These are phyloP conservation scores for Orbilia brochopaga DNA, from an alignment of 2,329 filamentous ascomycete species.

Conservation along the genomic window DNA sequence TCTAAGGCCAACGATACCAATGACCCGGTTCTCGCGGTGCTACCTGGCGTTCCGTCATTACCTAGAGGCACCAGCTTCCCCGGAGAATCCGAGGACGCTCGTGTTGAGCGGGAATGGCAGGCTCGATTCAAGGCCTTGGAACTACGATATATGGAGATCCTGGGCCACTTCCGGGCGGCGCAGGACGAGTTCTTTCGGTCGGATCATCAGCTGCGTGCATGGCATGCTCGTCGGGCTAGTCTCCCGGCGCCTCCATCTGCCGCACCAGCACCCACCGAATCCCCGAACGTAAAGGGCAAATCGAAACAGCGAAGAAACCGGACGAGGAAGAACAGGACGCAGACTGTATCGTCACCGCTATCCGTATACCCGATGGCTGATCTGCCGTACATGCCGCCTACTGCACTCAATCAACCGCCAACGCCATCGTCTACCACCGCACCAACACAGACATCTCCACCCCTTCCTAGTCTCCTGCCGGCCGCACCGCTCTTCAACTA, in stretches of 20 bases:
- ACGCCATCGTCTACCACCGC: slow-evolving; percentile 55
- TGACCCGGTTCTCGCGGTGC: slow-evolving; percentile 15
- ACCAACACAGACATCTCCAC: slow-evolving; percentile 55
- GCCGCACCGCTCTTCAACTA: slow-evolving; percentile 65
- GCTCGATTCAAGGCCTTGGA: slow-evolving; percentile 65
- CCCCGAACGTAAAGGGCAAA: slow-evolving; percentile 52
- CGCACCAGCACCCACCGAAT: neutral
- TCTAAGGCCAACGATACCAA: slow-evolving; percentile 57
- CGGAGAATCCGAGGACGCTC: slow-evolving; percentile 60
- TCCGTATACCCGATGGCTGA: slow-evolving; percentile 59
- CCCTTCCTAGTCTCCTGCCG: slow-evolving; percentile 58
- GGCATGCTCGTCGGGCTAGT: slow-evolving; percentile 57
- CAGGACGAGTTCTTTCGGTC: slow-evolving; percentile 55
- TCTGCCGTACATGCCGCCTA: slow-evolving; percentile 56
- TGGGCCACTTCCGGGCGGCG: slow-evolving; percentile 43
- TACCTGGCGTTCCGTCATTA: slow-evolving; percentile 37
- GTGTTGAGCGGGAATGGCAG: slow-evolving; percentile 64
- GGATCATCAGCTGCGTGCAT: slow-evolving; percentile 53
- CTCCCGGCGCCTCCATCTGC: slow-evolving; percentile 44
- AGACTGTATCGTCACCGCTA: slow-evolving; percentile 56
- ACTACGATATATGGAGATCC: slow-evolving; percentile 57
- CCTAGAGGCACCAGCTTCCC: slow-evolving; percentile 36
- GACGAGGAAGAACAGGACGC: slow-evolving; percentile 59
- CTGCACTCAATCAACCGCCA: slow-evolving; percentile 58
- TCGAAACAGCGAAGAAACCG: slow-evolving; percentile 58